phyloP scores from a whole-genome alignment of 164 flowering plant species.

The Tinospora cordifolia region DNA sequence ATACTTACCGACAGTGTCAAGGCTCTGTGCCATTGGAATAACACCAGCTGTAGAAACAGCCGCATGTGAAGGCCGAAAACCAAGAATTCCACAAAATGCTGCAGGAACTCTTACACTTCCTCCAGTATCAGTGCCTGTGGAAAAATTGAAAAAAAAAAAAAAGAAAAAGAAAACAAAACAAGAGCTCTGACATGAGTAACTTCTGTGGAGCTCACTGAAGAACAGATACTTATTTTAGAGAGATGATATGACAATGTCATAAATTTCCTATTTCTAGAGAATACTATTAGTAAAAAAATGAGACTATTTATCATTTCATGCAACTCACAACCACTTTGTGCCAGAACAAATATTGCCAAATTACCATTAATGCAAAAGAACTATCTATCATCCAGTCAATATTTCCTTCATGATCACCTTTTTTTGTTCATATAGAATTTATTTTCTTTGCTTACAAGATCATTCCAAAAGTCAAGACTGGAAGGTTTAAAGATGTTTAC shows the following conservation, averaged over 20 bases:
- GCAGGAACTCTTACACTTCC: conserved; percentile 92
- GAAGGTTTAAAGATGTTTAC: too few species aligned
- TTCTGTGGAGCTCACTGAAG: neutral
- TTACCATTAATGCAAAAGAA: neutral
- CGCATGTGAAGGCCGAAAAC: conserved; percentile 86
- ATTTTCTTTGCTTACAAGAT: neutral
- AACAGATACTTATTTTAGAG: neutral
- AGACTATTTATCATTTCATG: too few species aligned
- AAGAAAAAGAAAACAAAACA: conserved; percentile 4
- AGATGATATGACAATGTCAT: neutral
- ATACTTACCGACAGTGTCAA: conserved; percentile 87
- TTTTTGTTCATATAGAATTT: neutral
- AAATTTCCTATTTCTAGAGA: neutral
- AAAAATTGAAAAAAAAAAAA: too few species aligned
- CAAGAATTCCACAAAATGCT: conserved; percentile 77
- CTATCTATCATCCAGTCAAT: neutral
- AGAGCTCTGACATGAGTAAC: neutral
- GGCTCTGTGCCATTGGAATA: conserved; percentile 86
- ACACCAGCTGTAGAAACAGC: conserved; percentile 62
- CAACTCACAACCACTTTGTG: too few species aligned
- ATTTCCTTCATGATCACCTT: neutral
- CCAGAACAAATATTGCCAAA: too few species aligned
- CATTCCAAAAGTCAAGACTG: neutral
- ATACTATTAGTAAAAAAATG: too few species aligned
- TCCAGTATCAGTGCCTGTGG: conserved; percentile 88